Evolutionary conservation across 257 asterid species (phyloP), one percentile per base, ranked within the genome.

Genomic region (Rehmannia glutinosa): DNA sequence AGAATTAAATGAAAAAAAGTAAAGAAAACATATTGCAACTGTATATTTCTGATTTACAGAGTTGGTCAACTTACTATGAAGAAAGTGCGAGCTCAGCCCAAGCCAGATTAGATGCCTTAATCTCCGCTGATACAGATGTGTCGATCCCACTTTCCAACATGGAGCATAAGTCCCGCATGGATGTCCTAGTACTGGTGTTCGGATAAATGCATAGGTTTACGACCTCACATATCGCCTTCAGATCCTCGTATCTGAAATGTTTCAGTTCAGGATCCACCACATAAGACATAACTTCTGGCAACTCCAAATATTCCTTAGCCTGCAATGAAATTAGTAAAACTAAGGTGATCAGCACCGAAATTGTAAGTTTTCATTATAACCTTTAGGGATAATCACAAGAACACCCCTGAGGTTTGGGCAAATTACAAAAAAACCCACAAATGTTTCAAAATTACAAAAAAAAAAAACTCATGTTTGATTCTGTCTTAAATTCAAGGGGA

Each of bases 1-100:
- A n/a, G 51, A 56, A 62, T 4, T 21, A 54, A 46, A 32, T 64
- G 11, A 19, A 15, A 41, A 62, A 5, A 45, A 64, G 27, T 17
- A 72, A 54, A 33, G 10, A 30, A 55, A 57, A 42, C 15, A 21
- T 41, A 38, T 32, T 53, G 68, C 72, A 45, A 64, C 41, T 5
- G n/a, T 74, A 35, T 59, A 47, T 57, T 52, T 64, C 66, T 30
- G 38, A 74, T 84, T 39, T 80, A 77, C 86, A 81, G 64, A 27
- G 77, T 64, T n/a, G n/a, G n/a, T n/a, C n/a, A n/a, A n/a, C n/a
- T n/a, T 62, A 69, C 81, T 77, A 89, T 3, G 95, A 80, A 19
- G 96, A 87, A 71, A 93, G 96, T 0, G 88, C 95, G 12, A 93
- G 95, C 80, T 90, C 97, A 15, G 97, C 96, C 97, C 97, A 90